Evolutionary conservation across 306 rosid genomes (phyloP), one percentile per base, ranked within the genome.

Genomic region (Castanea mollissima): DNA sequence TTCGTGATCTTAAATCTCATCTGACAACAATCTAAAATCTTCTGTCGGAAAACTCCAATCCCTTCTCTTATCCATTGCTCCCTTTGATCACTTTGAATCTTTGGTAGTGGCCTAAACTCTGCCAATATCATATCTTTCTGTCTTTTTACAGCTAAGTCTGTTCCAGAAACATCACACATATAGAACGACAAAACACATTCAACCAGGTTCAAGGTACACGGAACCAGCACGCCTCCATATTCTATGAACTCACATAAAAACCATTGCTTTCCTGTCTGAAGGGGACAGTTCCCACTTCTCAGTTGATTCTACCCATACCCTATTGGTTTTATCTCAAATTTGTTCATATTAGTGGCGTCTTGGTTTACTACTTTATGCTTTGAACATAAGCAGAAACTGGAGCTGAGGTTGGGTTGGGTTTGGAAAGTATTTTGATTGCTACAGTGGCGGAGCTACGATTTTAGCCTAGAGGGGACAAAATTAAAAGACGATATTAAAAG

Each of bases 81-180:
- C 82, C 79, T 79, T 77, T 75, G 82, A 89, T 83, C 87, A 82
- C 85, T 83, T 60, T 77, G 27, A 25, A 25, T 25, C 27, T 25
- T 25, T 25, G 84, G 89, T 85, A 85, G 63, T 21, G 82, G 94
- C 89, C 92, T 91, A 87, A 71, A 71, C 88, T 84, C 98, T 90
- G 97, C 89, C 91, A 84, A 78, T 83, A 78, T 62, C 80, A 55
- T 76, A 83, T 71, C 81, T 68, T 32, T 85, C 82, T 78, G 85
- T 92, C 78, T 85, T 86, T 88, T 92, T 92, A 84, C 98, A 94
- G 97, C 96, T 94, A 90, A 80, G 86, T 84, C 55, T 88, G 97
- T 81, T 85, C 81, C 89, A 81, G 49, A 71, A 82, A 86, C 74
- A 90, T 85, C 92, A 55, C 90, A 89, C 85, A 76, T 62, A 79